These are phyloP conservation scores for Phytophthora palmivora DNA, from an alignment of 352 stramenopile genomes.

Conservation along the genomic window DNA sequence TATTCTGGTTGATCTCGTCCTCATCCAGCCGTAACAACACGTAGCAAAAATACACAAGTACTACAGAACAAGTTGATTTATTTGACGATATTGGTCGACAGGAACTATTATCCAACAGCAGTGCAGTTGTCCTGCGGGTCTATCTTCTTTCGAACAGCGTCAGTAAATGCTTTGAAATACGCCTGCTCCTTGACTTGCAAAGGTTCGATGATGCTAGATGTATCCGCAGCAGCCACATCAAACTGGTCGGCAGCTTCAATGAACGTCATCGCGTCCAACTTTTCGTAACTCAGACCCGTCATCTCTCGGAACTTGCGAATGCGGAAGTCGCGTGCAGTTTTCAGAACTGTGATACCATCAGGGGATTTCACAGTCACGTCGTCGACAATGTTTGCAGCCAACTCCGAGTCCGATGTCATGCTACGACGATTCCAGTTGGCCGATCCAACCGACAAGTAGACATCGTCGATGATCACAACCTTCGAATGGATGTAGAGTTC, in stretches of 20 bases:
- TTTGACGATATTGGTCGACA: too few relatives aligned
- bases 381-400: too few relatives aligned
- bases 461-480: too few relatives aligned
- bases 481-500: conserved; percentile 66
- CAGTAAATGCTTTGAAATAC: conserved; percentile 11
- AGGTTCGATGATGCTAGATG: conserved; percentile 25
- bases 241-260: conserved; percentile 46
- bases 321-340: conserved; percentile 54
- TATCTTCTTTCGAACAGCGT: conserved; percentile 4
- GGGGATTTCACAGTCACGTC: conserved; percentile 25
- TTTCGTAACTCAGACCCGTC: too few relatives aligned
- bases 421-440: conserved; percentile 71
- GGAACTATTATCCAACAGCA: too few relatives aligned
- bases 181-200: conserved; percentile 9
- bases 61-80: too few relatives aligned
- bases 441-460: conserved; percentile 56
- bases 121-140: conserved; percentile 26
- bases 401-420: too few relatives aligned
- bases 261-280: too few relatives aligned
- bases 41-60: too few relatives aligned
- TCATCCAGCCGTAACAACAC: too few relatives aligned
- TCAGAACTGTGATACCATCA: conserved; percentile 41
- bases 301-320: conserved; percentile 71
- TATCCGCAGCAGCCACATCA: conserved; percentile 27
- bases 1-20: too few relatives aligned